Evolutionary conservation across 352 stramenopile genomes (phyloP), one percentile per base, ranked within the genome.

Genomic region (Thraustochytrium striatum): DNA sequence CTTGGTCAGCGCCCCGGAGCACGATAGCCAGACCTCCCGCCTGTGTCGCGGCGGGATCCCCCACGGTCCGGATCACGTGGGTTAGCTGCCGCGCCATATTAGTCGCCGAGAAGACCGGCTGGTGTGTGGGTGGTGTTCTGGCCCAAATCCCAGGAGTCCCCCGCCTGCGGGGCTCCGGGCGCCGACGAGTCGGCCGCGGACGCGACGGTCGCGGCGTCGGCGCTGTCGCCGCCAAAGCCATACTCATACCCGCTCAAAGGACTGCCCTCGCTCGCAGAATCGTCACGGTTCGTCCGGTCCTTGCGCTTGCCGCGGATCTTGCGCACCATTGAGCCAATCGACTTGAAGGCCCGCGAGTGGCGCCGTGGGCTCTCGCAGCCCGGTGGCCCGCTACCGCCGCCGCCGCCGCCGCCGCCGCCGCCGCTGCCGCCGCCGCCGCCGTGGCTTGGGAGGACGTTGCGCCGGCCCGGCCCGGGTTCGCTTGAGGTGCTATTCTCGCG

Each of bases 1-100:
- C 52, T 75, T 75, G 3, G 58, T 30, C 19, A 75, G 35, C 11
- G 65, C 65, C 11, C 65, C 65, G n/a, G 65, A 75, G 30, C 65
- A 70, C 44, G 39, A 55, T 2, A 75, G 52, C 65, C 65, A 75
- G 21, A 75, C 8, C 35, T 75, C 65, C 2, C 65, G 25, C 5
- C 65, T 39, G 0, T 35, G 36, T 0, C 65, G 21, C 11, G 65
- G 65, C 11, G 65, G 65, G 35, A 75, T 43, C 11, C 65, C 65
- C 43, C n/a, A 68, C 43, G 36, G 58, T 39, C 33, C 65, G 65
- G 30, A 75, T 75, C 16, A 32, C 52, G 8, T 41, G 21, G 8
- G 65, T 75, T 7, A 75, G n/a, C 33, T 75, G 47, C 25, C n/a
- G n/a, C n/a, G n/a, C n/a, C n/a, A n/a, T n/a, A n/a, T n/a, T n/a